phyloP scores from a whole-genome alignment of 768 basidiomycete genomes.

The Daedaleopsis nitida region DNA sequence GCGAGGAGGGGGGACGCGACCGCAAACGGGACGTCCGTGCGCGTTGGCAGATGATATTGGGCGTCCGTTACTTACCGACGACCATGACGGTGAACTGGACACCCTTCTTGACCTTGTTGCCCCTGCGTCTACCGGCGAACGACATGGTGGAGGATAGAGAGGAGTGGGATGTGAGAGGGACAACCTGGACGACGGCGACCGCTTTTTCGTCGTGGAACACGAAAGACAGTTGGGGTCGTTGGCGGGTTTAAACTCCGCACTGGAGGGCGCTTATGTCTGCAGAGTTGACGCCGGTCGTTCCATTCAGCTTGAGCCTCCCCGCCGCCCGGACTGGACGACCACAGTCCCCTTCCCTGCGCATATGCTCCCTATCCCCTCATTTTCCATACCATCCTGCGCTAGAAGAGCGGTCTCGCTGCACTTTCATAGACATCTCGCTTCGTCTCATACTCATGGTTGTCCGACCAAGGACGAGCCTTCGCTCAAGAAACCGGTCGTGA shows the following conservation, averaged over 20 bases:
- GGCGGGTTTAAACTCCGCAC: slow-evolving; percentile 32
- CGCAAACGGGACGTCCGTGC: slow-evolving; percentile 19
- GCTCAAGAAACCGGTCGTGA: slow-evolving; percentile 28
- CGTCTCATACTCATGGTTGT: background rate
- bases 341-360: slow-evolving; percentile 11
- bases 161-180: slow-evolving; percentile 19
- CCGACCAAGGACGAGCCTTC: background rate
- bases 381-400: slow-evolving; percentile 8
- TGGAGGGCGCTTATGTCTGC: slow-evolving; percentile 5
- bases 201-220: slow-evolving; percentile 21
- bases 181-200: slow-evolving; percentile 17
- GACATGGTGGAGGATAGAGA: slow-evolving; percentile 52
- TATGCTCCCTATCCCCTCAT: slow-evolving; percentile 21
- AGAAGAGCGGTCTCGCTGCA: background rate
- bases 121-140: slow-evolving; percentile 82
- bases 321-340: background rate
- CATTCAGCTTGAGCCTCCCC: slow-evolving; percentile 1
- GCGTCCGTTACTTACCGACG: slow-evolving; percentile 65
- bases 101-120: slow-evolving; percentile 98
- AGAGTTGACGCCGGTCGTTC: background rate
- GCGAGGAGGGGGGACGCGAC: slow-evolving; percentile 7
- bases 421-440: background rate
- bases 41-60: slow-evolving; percentile 21
- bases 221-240: slow-evolving; percentile 23
- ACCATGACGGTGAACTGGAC: slow-evolving; percentile 98